Base-by-base conservation (phyloP, 1,284 basidiomycete species). In the Pulveroboletus sp. region DNA sequence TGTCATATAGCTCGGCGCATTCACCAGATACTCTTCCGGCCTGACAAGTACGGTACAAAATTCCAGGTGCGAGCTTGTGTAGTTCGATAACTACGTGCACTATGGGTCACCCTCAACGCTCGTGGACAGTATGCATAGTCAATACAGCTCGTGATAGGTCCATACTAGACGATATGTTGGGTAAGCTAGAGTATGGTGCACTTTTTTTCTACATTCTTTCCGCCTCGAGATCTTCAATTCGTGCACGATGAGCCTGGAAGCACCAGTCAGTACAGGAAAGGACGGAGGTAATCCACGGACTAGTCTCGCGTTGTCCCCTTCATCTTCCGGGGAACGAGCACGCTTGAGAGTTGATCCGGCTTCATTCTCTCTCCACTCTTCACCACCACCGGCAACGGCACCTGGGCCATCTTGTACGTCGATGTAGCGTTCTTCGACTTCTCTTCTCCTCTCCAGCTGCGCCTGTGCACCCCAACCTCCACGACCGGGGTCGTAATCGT, bases 391-490 rank as follows among this genome's bases (percentile, higher is more conserved):
- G 22, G 93, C 92, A 55, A 92, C 89, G 57, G 88, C 85, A 49
- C 87, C 87, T 52, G 91, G 83, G 28, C 89, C 87, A 55, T 91
- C 86, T 65, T 89, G 85, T 5, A 86, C 86, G 63, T 95, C 92
- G 4, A 86, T 86, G 74, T 99, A 98, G 25, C 96, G 86, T 69
- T 93, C 92, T 72, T 98, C 94, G 45, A 89, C 86, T 65, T 92
- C 86, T 59, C 91, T 82, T 67, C 91, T 78, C 59, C 91, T 79
- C 65, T 96, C 93, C 60, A 89, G 83, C 69, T 93, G 91, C 14
- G 90, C 91, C 65, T 95, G 90, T 20, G 89, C 92, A 57, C 96
- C 97, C 96, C 96, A 99, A 15, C 97, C 97, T 44, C 96, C 94
- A 49, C 94, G 84, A 28, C 94, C 94, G 51, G 94, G 91, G 72